These are phyloP conservation scores for Solanum rostratum DNA, from an alignment of 257 asterid genomes.

Conservation along the genomic window DNA sequence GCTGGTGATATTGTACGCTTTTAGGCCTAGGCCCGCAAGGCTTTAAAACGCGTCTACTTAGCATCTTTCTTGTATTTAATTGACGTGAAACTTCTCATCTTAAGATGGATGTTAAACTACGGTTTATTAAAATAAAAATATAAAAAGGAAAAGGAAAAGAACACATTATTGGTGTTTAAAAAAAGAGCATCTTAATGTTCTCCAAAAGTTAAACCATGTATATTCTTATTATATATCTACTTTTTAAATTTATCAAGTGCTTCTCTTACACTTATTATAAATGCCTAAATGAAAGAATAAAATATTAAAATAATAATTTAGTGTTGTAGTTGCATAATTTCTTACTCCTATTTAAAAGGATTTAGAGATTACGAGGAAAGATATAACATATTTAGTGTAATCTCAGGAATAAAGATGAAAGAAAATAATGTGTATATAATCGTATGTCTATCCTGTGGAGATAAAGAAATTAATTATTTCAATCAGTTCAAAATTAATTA, in stretches of 20 bases:
- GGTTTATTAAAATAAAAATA: not conserved
- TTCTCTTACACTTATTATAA: not conserved
- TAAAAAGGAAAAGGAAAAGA: not conserved
- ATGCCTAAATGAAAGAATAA: not conserved
- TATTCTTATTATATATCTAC: not conserved
- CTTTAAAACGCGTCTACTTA: no score
- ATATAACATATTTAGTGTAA: not conserved
- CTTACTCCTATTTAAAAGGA: no score
- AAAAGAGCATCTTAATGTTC: not conserved
- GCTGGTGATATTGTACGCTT: no score
- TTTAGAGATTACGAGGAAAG: no score
- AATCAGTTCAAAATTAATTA: no score
- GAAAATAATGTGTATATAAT: rapidly evolving
- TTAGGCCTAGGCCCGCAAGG: no score
- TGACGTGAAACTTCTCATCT: no score
- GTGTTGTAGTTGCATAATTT: not conserved
- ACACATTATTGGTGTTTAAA: no score
- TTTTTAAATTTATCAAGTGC: not conserved
- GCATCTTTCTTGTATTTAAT: no score
- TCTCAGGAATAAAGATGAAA: not conserved
- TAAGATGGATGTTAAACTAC: no score
- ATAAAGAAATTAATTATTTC: not conserved
- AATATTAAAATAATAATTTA: not conserved
- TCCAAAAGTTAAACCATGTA: not conserved
- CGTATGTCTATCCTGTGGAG: not conserved